Evolutionary conservation across 2,329 filamentous ascomycete genomes (phyloP), one percentile per base, ranked within the genome.

Genomic region (Elsinoe australis): DNA sequence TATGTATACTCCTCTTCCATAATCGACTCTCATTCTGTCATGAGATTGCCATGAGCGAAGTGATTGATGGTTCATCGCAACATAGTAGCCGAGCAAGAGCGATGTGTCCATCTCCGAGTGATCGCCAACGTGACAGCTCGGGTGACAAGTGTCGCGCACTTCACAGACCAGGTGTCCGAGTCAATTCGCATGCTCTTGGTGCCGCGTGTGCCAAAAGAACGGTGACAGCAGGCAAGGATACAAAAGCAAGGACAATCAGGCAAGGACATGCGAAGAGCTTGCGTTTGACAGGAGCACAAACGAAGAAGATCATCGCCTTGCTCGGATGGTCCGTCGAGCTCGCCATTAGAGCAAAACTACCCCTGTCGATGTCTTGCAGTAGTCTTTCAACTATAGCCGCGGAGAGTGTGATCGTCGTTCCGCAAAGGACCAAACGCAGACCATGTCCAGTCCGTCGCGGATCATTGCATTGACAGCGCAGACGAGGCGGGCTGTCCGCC

Each of bases 301-400:
- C 39, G 31, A 21, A 26, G 24, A 18, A 26, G 14, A 44, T 31
- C 39, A 31, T 44, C 19, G 19, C 39, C 15, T 31, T 24, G 10
- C 19, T 14, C 15, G 35, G 35, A 14, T n/a, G 15, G 10, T 14
- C 24, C 12, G 19, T n/a, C 21, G 18, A 12, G 17, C 12, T 12
- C 19, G 15, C 32, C 4, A 4, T n/a, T n/a, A n/a, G n/a, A n/a
- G n/a, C n/a, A n/a, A n/a, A n/a, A n/a, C n/a, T n/a, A 44, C 17
- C 39, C 39, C 24, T 26, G 39, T 44, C 39, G 24, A 24, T 44
- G 39, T 44, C 26, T 14, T 44, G 39, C 39, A 44, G 39, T 44
- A 44, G 39, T 32, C 14, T 10, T 19, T 21, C 39, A 12, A 28
- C n/a, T 44, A 44, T 12, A 44, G 39, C 39, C 39, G 39, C 24